Conservation (phyloP, 768 basidiomycete genomes). For the Auricularia sp. region DNA sequence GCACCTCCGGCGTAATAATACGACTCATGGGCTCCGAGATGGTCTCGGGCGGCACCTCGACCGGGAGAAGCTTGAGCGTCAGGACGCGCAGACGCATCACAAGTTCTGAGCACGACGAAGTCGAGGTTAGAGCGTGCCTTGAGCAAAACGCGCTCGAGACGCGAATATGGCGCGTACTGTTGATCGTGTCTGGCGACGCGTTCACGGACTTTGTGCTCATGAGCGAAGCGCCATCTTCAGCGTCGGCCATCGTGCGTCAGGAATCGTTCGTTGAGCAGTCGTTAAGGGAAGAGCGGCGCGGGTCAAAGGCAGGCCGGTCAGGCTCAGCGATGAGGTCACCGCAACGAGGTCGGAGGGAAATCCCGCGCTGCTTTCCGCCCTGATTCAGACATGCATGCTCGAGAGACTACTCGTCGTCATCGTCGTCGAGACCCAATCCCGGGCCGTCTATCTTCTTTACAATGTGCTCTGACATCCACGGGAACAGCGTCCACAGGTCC, state of each 20-base stretch:
- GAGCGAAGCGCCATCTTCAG: constrained; percentile 36
- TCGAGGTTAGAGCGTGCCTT: not conserved
- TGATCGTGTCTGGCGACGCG: constrained; percentile 60
- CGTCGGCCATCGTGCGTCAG: not conserved
- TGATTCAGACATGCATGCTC: no score
- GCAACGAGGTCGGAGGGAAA: no score
- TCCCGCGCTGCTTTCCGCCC: no score
- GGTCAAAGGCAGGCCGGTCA: no score
- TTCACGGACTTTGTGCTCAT: constrained; percentile 35
- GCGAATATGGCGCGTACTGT: constrained; percentile 39
- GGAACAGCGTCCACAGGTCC: constrained; percentile 63
- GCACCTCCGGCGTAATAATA: constrained; percentile 56
- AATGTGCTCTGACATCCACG: constrained; percentile 64
- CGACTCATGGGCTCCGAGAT: constrained; percentile 73
- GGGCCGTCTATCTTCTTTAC: constrained; percentile 57
- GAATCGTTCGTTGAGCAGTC: no score
- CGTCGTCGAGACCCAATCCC: constrained; percentile 41
- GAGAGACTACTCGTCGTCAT: not conserved
- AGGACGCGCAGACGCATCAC: constrained; percentile 70
- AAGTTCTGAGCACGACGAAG: constrained; percentile 41
- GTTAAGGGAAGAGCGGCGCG: no score
- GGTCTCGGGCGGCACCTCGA: constrained; percentile 58
- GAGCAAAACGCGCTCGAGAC: not conserved
- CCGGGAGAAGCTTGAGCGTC: constrained; percentile 63
- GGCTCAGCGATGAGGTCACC: no score